These are phyloP conservation scores for Aphanomyces cochlioides DNA, from an alignment of 352 stramenopile species.

Conservation along the genomic window DNA sequence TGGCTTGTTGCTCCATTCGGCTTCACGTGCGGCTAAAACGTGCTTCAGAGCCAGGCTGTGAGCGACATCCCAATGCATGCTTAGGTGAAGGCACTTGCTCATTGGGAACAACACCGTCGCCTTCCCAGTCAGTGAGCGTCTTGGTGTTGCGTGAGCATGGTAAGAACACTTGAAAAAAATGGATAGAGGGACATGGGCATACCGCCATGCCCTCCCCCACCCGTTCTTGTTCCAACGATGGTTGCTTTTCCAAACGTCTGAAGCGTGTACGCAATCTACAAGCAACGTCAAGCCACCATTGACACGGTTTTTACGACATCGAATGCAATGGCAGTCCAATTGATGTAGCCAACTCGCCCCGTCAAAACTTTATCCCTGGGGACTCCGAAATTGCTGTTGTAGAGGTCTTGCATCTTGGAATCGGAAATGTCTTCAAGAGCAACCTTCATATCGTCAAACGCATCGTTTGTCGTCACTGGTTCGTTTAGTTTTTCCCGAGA, in stretches of 20 bases:
- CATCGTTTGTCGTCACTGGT: not conserved
- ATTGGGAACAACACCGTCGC: not conserved
- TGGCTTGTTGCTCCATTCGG: not conserved
- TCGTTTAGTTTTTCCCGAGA: not conserved
- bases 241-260: constrained; percentile 1
- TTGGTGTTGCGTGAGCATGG: too few relatives aligned
- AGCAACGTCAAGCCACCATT: not conserved
- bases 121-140: not conserved
- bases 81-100: not conserved
- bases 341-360: not conserved
- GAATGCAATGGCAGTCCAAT: not conserved
- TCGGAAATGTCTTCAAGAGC: not conserved
- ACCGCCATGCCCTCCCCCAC: not conserved
- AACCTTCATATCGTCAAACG: not conserved
- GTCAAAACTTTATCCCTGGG: not conserved
- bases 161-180: not conserved
- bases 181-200: not conserved
- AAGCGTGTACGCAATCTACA: not conserved
- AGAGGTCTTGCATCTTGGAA: not conserved
- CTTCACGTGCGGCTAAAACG: not conserved
- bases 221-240: not conserved
- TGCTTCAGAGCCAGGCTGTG: not conserved
- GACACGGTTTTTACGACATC: not conserved
- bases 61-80: not conserved
- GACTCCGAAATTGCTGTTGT: not conserved